These are phyloP conservation scores for Salix koriyanagi DNA, from an alignment of 345 rosid genomes.

Conservation along the genomic window DNA sequence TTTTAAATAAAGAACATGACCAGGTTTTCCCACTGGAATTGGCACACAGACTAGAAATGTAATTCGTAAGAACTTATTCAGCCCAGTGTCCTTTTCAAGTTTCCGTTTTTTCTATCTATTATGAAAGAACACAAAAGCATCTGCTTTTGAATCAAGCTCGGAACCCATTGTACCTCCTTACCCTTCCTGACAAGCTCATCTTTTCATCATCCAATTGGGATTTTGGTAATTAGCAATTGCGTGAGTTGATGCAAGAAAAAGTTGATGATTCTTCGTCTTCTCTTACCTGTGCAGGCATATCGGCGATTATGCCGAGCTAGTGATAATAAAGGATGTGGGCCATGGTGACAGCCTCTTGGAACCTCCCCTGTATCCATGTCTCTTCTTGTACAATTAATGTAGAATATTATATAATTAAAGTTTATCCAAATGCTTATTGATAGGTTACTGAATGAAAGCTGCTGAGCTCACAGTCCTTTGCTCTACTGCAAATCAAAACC, in stretches of 20 bases:
- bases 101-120: neutral
- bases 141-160: neutral
- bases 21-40: constrained; percentile 73
- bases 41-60: constrained; percentile 72
- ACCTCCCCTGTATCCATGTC: no score
- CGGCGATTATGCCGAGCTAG: constrained; percentile 53
- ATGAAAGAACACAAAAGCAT: neutral
- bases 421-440: no score
- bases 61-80: neutral
- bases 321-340: constrained; percentile 51
- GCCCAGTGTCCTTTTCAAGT: neutral
- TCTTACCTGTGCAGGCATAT: constrained; percentile 43
- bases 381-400: neutral
- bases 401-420: no score
- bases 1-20: constrained; percentile 49
- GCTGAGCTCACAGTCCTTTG: neutral
- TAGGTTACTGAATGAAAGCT: neutral
- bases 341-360: no score
- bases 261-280: neutral
- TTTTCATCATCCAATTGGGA: neutral
- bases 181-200: neutral
- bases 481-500: neutral
- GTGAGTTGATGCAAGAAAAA: neutral
- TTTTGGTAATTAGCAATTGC: neutral
- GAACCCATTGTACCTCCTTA: neutral